A percentile compares a stretch with the other conserved stretches of the same genome.
phyloP scores from a whole-genome alignment of 768 basidiomycete species.

The Trametes maxima region DNA sequence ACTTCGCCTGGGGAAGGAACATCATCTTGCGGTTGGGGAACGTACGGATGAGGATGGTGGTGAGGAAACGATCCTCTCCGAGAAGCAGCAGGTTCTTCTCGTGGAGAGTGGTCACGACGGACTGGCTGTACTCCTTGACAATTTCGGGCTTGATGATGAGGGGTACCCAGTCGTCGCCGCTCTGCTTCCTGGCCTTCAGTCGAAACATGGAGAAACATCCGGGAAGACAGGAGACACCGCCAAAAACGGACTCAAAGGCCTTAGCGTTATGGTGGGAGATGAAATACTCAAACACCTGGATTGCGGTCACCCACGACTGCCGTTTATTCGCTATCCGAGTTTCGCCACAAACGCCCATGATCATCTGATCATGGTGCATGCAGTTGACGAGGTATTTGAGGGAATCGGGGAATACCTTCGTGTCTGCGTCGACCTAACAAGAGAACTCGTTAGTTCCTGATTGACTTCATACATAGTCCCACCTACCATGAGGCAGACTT shows the following conservation, averaged over 20 bases:
- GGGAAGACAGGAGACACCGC: slow-evolving; percentile 97
- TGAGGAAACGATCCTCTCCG: slow-evolving; percentile 98
- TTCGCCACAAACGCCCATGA: slow-evolving; percentile 99
- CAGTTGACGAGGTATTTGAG: slow-evolving; percentile 91
- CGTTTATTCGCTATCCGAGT: slow-evolving; percentile 99
- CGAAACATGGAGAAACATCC: slow-evolving; percentile 99
- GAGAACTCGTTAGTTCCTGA: not conserved
- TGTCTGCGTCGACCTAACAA: slow-evolving; percentile 94
- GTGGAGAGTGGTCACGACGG: slow-evolving; percentile 90
- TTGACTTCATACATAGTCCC: not conserved
- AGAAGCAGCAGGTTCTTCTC: slow-evolving; percentile 96
- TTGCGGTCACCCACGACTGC: slow-evolving; percentile 96
- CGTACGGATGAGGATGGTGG: slow-evolving; percentile 92
- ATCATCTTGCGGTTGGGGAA: slow-evolving; percentile 99
- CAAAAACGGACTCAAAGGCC: slow-evolving; percentile 98
- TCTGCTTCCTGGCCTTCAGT: slow-evolving; percentile 85
- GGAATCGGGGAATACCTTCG: slow-evolving; percentile 91
- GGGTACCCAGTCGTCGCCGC: slow-evolving; percentile 96
- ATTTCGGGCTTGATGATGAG: slow-evolving; percentile 97
- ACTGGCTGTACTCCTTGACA: slow-evolving; percentile 95
- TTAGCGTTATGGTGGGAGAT: slow-evolving; percentile 99
- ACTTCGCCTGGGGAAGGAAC: slow-evolving; percentile 95
- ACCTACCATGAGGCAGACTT: slow-evolving; percentile 94
- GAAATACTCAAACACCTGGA: slow-evolving; percentile 98
- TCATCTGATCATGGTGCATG: slow-evolving; percentile 98